Percentiles rank a stretch among this genome's conserved stretches.
These are phyloP conservation scores for Medicago truncatula DNA, from an alignment of 306 rosid species.

Conservation along the genomic window DNA sequence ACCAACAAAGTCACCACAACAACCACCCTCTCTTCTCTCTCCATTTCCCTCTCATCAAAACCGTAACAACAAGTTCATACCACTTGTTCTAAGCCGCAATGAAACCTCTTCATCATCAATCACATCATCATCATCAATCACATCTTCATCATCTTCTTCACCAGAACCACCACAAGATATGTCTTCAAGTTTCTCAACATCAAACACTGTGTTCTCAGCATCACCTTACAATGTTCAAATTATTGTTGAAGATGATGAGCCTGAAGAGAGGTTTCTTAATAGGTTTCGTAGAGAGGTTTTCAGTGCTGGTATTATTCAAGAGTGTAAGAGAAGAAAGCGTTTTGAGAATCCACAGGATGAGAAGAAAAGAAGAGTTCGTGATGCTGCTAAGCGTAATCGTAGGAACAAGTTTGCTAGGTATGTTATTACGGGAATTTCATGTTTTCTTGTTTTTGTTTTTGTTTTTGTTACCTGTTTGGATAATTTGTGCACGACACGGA, in stretches of 20 bases:
- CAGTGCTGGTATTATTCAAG: slow-evolving; percentile 83
- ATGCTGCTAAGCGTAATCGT: slow-evolving; percentile 85
- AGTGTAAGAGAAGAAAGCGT: slow-evolving; percentile 68
- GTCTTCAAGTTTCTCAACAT: slow-evolving; percentile 52
- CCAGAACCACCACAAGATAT: not conserved
- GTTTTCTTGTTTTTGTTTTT: not conserved
- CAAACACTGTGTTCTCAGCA: slow-evolving; percentile 57
- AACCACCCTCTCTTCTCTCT: slow-evolving; percentile 28
- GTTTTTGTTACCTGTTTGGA: not conserved
- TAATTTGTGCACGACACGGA: no score
- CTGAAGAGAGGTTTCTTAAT: slow-evolving; percentile 74
- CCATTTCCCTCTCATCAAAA: slow-evolving; percentile 38
- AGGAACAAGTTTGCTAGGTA: slow-evolving; percentile 34
- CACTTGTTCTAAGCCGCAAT: slow-evolving; percentile 8
- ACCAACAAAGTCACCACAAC: slow-evolving; percentile 39
- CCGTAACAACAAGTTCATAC: not conserved
- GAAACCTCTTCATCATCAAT: slow-evolving; percentile 33
- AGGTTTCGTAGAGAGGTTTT: slow-evolving; percentile 83
- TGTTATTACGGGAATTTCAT: not conserved
- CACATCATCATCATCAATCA: slow-evolving; percentile 18
- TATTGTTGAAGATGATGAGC: slow-evolving; percentile 73
- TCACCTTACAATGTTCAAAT: slow-evolving; percentile 75
- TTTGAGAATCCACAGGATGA: slow-evolving; percentile 76
- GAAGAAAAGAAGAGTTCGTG: slow-evolving; percentile 77
- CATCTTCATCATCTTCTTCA: not conserved